phyloP scores from a whole-genome alignment of 306 rosid genomes.

The Cicer cuneatum region DNA sequence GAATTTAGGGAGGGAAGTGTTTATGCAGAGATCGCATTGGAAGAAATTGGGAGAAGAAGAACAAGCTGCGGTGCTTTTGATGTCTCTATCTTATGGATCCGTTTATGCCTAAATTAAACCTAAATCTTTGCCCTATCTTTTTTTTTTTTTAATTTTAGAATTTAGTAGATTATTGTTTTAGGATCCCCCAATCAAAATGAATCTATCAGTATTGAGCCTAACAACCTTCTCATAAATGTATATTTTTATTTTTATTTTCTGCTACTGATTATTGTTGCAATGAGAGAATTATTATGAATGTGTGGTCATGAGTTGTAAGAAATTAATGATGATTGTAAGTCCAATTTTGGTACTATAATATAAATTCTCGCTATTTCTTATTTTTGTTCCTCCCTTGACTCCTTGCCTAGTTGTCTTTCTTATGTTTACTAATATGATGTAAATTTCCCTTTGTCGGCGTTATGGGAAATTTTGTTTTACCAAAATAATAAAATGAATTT shows the following conservation, averaged over 20 bases:
- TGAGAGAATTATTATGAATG: slow-evolving; percentile 19
- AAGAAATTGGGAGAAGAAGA: slow-evolving; percentile 88
- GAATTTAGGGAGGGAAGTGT: slow-evolving; percentile 74
- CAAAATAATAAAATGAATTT: not conserved
- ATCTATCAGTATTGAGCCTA: slow-evolving; percentile 22
- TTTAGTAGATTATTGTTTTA: slow-evolving; percentile 32
- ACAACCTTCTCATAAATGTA: slow-evolving; percentile 50
- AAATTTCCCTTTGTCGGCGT: slow-evolving; percentile 1
- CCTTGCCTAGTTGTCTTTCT: not conserved
- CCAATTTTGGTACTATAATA: slow-evolving; percentile 54
- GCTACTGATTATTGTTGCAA: slow-evolving; percentile 42
- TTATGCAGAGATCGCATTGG: slow-evolving; percentile 79
- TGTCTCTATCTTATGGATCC: slow-evolving; percentile 93
- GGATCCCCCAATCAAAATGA: not conserved
- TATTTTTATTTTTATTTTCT: slow-evolving; percentile 37
- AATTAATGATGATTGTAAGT: slow-evolving; percentile 42
- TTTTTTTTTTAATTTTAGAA: slow-evolving; percentile 7
- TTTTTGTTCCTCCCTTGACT: not conserved
- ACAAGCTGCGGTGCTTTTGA: slow-evolving; percentile 86
- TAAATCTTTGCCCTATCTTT: not conserved
- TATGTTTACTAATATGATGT: not conserved
- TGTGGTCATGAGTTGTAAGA: slow-evolving; percentile 61
- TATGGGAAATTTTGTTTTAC: not conserved
- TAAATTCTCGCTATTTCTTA: not conserved
- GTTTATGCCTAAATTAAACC: slow-evolving; percentile 63